Evolutionary conservation across 768 basidiomycete genomes (phyloP), one percentile per base, ranked within the genome.

Genomic region (Nevesoporus exiguus): DNA sequence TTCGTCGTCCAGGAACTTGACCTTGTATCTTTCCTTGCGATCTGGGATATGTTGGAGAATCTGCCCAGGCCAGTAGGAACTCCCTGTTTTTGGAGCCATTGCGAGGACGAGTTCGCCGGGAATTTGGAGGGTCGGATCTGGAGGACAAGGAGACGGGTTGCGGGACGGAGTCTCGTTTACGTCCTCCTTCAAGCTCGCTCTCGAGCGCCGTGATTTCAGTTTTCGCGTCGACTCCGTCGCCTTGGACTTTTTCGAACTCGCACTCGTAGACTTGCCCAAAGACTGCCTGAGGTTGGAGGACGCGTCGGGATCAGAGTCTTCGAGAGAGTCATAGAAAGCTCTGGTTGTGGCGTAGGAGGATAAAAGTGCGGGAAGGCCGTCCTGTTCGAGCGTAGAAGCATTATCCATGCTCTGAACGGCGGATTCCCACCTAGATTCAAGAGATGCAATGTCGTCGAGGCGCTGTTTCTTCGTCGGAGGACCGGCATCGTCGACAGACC

Each of bases 101-200:
- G 84, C 84, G 13, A 90, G 73, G 3, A 90, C 71, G 1, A 83
- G 67, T 65, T 90, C 88, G 3, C 86, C 89, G 3, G 86, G 87
- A 34, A 89, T 80, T 15, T 77, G 68, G 22, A 86, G 73, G 0
- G 73, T 66, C 4, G 70, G 69, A 57, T 88, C 83, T 3, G 74
- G 68, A 15, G 70, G 74, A 5, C 78, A 78, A 10, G 77, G 75
- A 1, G 71, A 70, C 74, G 71, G 77, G 9, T 29, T 41, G 3
- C 40, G 56, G 14, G n/a, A n/a, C n/a, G n/a, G n/a, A n/a, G 17
- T 48, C 11, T 1, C 52, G 33, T 10, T 61, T 52, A 22, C 37
- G 21, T 25, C 64, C 54, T 55, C 57, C 25, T 60, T 52, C 46
- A 61, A 37, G 19, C 47, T 66, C 13, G 56, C 58, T 30, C 25